Conservation (phyloP, 1,139 yeast genomes). For the Yamadazyma friedrichii region DNA sequence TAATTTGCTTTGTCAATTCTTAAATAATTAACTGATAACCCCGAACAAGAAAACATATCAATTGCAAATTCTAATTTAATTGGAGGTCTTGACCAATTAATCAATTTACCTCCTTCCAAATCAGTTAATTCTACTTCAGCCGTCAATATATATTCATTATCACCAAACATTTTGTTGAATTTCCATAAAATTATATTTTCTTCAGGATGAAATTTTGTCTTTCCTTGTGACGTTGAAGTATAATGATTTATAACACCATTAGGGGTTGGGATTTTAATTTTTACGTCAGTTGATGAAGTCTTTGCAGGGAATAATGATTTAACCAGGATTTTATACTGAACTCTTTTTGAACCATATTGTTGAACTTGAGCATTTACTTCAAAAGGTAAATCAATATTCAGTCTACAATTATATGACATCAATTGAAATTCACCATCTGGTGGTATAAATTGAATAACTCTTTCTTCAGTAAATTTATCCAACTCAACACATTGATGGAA, state of each 20-base stretch:
- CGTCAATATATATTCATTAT: slow-evolving; percentile 56
- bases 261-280: slow-evolving; percentile 69
- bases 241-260: slow-evolving; percentile 54
- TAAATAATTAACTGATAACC: slow-evolving; percentile 70
- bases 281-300: slow-evolving; percentile 64
- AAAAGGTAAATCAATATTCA: slow-evolving; percentile 71
- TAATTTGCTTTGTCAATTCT: slow-evolving; percentile 70
- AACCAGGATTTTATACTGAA: slow-evolving; percentile 59
- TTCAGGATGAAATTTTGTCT: slow-evolving; percentile 65
- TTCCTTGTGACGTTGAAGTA: slow-evolving; percentile 58
- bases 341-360: slow-evolving; percentile 46
- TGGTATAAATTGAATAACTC: slow-evolving; percentile 81
- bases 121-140: slow-evolving; percentile 46
- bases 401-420: slow-evolving; percentile 63
- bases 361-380: slow-evolving; percentile 61
- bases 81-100: slow-evolving; percentile 72
- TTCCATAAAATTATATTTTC: slow-evolving; percentile 70
- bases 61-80: slow-evolving; percentile 68
- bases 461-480: slow-evolving; percentile 74
- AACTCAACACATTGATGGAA: slow-evolving; percentile 90
- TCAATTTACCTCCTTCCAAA: slow-evolving; percentile 15
- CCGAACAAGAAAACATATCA: slow-evolving; percentile 78
- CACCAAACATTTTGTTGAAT: slow-evolving; percentile 66
- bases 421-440: slow-evolving; percentile 94
- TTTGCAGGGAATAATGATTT: slow-evolving; percentile 64